Percentiles rank a stretch among this genome's conserved stretches.
These are phyloP conservation scores for Solanum virginianum DNA, from an alignment of 257 asterid species.

Conservation along the genomic window DNA sequence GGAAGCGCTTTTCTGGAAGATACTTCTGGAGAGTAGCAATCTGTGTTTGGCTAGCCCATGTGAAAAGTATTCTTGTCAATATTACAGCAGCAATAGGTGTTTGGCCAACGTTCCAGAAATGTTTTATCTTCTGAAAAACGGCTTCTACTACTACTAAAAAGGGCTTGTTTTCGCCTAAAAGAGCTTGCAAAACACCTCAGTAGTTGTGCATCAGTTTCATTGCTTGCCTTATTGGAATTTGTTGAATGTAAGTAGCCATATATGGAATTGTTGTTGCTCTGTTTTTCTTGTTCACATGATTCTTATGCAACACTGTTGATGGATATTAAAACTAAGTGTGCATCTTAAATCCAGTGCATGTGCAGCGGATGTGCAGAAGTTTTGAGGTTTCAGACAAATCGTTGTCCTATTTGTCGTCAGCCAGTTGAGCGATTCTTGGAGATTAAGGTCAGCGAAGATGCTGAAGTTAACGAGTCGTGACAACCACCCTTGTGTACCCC, in stretches of 20 bases:
- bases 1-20: not conserved
- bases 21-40: not conserved
- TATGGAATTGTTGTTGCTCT: not conserved
- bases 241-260: not conserved
- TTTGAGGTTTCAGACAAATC: constrained; percentile 80
- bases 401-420: constrained; percentile 98
- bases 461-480: constrained; percentile 25
- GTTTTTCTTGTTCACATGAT: not conserved
- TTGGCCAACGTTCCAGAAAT: no score
- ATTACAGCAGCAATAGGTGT: no score
- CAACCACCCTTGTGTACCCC: not conserved
- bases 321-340: not conserved
- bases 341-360: constrained; percentile 66
- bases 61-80: not conserved
- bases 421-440: constrained; percentile 94
- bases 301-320: not conserved
- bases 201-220: not conserved
- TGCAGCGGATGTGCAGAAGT: constrained; percentile 97
- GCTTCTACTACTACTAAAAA: not conserved
- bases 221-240: not conserved
- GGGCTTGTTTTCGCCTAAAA: no score
- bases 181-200: not conserved
- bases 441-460: constrained; percentile 71
- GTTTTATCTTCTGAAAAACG: not conserved
- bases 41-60: not conserved